phyloP scores from a whole-genome alignment of 495 filamentous ascomycete genomes.

The Aspergillus egyptiacus region DNA sequence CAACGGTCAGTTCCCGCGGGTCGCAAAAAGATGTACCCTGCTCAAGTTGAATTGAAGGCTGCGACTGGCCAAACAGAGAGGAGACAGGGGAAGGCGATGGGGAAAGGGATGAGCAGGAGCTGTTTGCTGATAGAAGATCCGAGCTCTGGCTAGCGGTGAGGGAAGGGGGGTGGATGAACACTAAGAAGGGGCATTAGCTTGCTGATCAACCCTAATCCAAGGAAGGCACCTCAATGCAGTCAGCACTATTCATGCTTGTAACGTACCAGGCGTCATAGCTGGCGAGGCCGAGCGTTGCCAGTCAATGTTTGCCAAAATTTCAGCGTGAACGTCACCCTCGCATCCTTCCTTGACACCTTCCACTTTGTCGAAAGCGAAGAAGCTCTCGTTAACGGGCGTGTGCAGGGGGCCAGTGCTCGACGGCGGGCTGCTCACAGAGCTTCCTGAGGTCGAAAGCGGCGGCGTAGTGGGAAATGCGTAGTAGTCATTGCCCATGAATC shows the following conservation, averaged over 20 bases:
- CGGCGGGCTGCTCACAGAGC: conserved; percentile 80
- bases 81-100: conserved; percentile 67
- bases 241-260: background rate
- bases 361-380: conserved; percentile 66
- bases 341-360: conserved; percentile 79
- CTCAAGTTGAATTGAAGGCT: conserved; percentile 41
- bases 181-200: conserved; percentile 39
- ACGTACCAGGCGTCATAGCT: conserved; percentile 91
- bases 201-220: conserved; percentile 16
- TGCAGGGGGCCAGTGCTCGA: conserved; percentile 68
- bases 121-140: conserved; percentile 64
- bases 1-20: conserved; percentile 83
- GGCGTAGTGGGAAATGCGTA: conserved; percentile 83
- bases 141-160: conserved; percentile 56
- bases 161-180: conserved; percentile 75
- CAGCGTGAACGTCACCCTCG: conserved; percentile 65
- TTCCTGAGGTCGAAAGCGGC: conserved; percentile 77
- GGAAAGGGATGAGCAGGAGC: conserved; percentile 72
- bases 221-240: background rate
- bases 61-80: conserved; percentile 58
- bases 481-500: conserved; percentile 59
- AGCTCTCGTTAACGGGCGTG: conserved; percentile 76
- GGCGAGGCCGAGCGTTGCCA: conserved; percentile 74
- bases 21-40: conserved; percentile 66
- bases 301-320: conserved; percentile 70